Base-by-base conservation (phyloP, 2,329 filamentous ascomycete species). In the Colletotrichum simmondsii region DNA sequence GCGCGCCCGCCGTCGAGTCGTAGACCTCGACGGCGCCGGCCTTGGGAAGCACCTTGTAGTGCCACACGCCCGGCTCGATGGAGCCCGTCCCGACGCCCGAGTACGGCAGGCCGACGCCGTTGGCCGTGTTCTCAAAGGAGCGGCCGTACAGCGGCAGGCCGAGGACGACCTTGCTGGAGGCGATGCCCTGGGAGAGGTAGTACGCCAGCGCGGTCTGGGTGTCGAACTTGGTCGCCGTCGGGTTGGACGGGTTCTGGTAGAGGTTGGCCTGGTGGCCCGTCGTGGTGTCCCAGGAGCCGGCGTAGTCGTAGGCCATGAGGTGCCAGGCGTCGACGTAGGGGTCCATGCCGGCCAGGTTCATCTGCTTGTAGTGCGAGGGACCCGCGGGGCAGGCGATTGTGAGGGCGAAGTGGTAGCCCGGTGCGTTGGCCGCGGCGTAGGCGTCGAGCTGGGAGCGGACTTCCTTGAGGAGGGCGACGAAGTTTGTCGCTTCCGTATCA, bases 91-190 rank as follows among this genome's bases (percentile, higher is more conserved):
- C 94, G 16, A 92, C 83, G 12, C 93, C 92, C 5, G 78, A 85
- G 82, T 88, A 97, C 0, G 87, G 78, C 75, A 87, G 83, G 1
- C 94, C 94, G 0, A 92, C 86, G 0, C 94, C 94, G 5, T 86
- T 42, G 37, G 37, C 81, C 0, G 94, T 96, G 57, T 88, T 85
- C 63, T 87, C 84, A 78, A 97, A 97, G 0, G 92, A 87, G n/a
- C 94, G 91, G 1, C 94, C 94, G 79, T 96, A 97, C 1, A 97
- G 86, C 0, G 94, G 93, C 83, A 96, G 88, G 1, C 94, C 94
- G 37, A 97, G 82, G 7, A 94, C 87, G 63, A 97, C 90, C 82
- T 95, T 96, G 62, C 83, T 79, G 0, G 90, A 75, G 0, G 87
- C 77, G 10, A 97, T 87, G 10, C 91, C 91, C 14, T 86, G 84